phyloP scores from a whole-genome alignment of 2,329 filamentous ascomycete genomes.

The Cryphonectria parasitica region DNA sequence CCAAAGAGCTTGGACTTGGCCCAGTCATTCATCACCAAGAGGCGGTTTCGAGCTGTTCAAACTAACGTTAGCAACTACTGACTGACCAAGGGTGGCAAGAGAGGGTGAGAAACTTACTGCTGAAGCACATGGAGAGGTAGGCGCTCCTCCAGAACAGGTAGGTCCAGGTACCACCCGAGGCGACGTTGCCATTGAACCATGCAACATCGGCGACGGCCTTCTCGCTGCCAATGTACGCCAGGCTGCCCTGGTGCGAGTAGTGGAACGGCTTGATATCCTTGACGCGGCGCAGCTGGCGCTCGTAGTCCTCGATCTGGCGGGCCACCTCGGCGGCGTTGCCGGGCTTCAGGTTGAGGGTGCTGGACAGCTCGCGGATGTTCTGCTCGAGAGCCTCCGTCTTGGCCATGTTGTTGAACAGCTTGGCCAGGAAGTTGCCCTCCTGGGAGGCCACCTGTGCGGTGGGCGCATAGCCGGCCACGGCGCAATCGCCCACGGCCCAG shows the following conservation, averaged over 20 bases:
- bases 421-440: conserved; percentile 92
- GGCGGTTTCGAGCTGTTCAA: conserved; percentile 79
- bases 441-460: conserved; percentile 96
- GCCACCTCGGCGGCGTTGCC: conserved; percentile 70
- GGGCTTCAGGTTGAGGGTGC: conserved; percentile 62
- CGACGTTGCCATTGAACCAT: conserved; percentile 97
- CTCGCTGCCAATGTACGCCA: conserved; percentile 98
- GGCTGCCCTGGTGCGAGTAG: conserved; percentile 95
- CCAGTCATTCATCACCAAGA: conserved; percentile 94
- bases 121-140: conserved; percentile 99
- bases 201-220: conserved; percentile 94
- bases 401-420: conserved; percentile 98
- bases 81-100: conserved; percentile 27
- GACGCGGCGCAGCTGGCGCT: conserved; percentile 84
- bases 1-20: conserved; percentile 96
- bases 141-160: conserved; percentile 99
- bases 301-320: conserved; percentile 78
- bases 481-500: conserved; percentile 97
- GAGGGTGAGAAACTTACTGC: conserved; percentile 69
- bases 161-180: conserved; percentile 88
- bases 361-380: conserved; percentile 72
- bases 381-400: conserved; percentile 84
- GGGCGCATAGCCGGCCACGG: conserved; percentile 94
- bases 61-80: conserved; percentile 31
- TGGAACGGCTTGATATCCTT: conserved; percentile 98